These are phyloP conservation scores for Rhodotorula babjevae DNA, from an alignment of 768 basidiomycete genomes.

Conservation along the genomic window DNA sequence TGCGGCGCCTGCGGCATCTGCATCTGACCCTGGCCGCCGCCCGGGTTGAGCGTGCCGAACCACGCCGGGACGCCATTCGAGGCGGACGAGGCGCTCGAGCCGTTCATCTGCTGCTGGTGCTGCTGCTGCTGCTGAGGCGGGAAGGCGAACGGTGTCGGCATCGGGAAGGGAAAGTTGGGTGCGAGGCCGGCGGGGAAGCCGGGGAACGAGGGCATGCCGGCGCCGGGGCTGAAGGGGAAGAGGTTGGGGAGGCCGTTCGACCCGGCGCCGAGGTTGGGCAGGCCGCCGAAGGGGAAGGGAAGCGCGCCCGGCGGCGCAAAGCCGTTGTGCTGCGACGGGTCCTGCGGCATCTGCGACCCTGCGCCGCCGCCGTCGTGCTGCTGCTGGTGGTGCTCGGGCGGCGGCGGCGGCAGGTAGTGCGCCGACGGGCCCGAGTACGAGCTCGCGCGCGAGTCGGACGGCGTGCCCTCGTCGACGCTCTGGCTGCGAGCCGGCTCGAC, in stretches of 20 bases:
- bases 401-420: neutral
- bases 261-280: neutral
- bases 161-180: neutral
- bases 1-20: neutral
- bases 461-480: neutral
- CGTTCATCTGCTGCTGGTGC: neutral
- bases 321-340: neutral
- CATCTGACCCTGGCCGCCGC: too few species aligned
- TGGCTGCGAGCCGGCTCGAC: neutral
- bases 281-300: neutral
- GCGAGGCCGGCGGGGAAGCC: neutral
- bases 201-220: neutral
- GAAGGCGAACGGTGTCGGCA: neutral
- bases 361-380: neutral
- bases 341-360: neutral
- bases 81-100: neutral
- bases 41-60: slow-evolving; percentile 21
- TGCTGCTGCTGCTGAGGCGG: neutral
- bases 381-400: neutral
- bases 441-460: neutral
- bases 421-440: neutral
- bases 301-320: neutral
- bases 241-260: neutral
- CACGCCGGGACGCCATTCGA: slow-evolving; percentile 25
- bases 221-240: neutral